Evolutionary conservation across 345 rosid genomes (phyloP), one percentile per base, ranked within the genome.

Genomic region (Melastoma malabathricum): DNA sequence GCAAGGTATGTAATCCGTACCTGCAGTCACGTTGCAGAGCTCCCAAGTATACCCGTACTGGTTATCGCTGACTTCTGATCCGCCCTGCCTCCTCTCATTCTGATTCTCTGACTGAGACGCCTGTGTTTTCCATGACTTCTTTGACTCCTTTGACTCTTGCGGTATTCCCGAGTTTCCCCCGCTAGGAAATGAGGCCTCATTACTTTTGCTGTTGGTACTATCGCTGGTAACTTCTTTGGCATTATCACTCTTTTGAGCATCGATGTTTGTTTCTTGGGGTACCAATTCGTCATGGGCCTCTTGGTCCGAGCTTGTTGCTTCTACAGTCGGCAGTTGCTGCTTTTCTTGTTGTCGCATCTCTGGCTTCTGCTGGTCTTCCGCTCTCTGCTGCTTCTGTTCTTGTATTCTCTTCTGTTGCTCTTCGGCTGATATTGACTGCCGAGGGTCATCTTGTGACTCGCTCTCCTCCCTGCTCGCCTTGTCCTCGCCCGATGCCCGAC

Each of bases 1-100:
- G 62, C 98, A 92, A 15, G 98, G 98, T 50, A 92, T 92, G 53
- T 81, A 92, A 69, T 92, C 98, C 58, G 80, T 18, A 47, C 93
- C 93, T 2, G 90, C 68, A 2, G 95, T 87, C 20, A 59, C 74
- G 39, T 92, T 87, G 39, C 98, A 92, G n/a, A 87, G 67, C 46
- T 46, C 72, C 96, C 98, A 92, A 6, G 65, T 50, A n/a, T 72
- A 59, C 18, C 81, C 85, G 10, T 49, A 34, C 25, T 45, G 56
- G 63, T 46, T 60, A 44, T 59, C 72, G 23, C 47, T 51, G 12
- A 55, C 59, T 4, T 65, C 61, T 3, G 73, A 54, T 47, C 64
- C 80, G 1, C 64, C 68, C 48, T 64, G 76, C 16, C 73, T 67
- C 59, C 96, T 79, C 70, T 79, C 86, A 61, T 86, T 86, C 74